A percentile compares a stretch with the other conserved stretches of the same genome.
Conservation (phyloP, 2,329 filamentous ascomycete genomes). For the Rhinocladiella mackenziei region DNA sequence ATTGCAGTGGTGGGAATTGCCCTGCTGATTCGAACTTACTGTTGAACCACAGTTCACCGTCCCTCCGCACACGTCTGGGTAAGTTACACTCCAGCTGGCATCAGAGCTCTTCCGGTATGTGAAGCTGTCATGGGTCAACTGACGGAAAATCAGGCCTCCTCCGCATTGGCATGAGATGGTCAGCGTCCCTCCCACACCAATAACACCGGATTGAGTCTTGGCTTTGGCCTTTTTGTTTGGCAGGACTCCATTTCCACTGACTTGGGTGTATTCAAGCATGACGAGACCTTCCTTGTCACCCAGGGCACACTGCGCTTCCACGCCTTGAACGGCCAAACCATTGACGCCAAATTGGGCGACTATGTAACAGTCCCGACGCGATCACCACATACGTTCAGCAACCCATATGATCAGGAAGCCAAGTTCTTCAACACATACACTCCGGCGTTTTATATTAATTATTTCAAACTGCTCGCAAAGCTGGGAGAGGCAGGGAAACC, state of each 20-base stretch:
- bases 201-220: neutral
- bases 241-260: no score
- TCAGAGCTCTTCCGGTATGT: neutral
- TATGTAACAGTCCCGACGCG: slow-evolving; percentile 54
- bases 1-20: no score
- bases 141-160: slow-evolving; percentile 14
- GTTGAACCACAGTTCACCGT: no score
- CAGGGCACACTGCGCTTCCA: slow-evolving; percentile 29
- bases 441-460: slow-evolving; percentile 55
- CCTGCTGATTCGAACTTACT: no score
- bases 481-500: slow-evolving; percentile 43
- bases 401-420: slow-evolving; percentile 52
- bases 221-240: no score
- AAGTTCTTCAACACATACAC: slow-evolving; percentile 57
- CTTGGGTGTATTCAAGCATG: slow-evolving; percentile 49
- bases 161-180: slow-evolving; percentile 29
- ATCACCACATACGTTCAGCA: slow-evolving; percentile 55
- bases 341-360: slow-evolving; percentile 36
- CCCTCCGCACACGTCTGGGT: slow-evolving; percentile 27
- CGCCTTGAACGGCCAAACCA: slow-evolving; percentile 24
- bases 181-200: slow-evolving; percentile 1
- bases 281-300: slow-evolving; percentile 56
- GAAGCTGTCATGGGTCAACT: neutral
- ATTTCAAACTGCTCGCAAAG: slow-evolving; percentile 51
- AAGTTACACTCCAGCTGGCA: slow-evolving; percentile 2